phyloP scores from a whole-genome alignment of 345 rosid species.

The Ricinus communis region DNA sequence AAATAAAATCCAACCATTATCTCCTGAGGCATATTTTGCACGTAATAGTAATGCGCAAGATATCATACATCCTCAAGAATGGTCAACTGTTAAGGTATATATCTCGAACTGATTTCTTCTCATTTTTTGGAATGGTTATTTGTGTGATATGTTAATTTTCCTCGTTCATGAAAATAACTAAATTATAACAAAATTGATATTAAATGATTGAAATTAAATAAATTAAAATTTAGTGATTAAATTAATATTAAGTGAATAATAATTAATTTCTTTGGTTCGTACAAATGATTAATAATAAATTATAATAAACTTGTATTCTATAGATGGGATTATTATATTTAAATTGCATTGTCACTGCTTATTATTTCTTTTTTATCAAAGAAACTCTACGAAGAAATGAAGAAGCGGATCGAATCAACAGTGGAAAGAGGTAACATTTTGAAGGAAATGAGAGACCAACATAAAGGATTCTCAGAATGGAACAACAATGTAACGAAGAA shows the following conservation, averaged over 20 bases:
- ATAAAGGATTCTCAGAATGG: slow-evolving; percentile 58
- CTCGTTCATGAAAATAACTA: background rate
- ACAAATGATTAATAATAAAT: no score
- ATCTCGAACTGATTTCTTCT: background rate
- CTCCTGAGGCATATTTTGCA: slow-evolving; percentile 75
- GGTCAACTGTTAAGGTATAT: slow-evolving; percentile 20
- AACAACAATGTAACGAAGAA: slow-evolving; percentile 36
- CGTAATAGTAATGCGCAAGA: background rate
- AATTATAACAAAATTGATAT: no score
- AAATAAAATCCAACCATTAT: slow-evolving; percentile 64
- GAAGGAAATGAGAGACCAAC: slow-evolving; percentile 33
- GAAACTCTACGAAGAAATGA: slow-evolving; percentile 24
- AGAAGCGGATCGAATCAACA: slow-evolving; percentile 14
- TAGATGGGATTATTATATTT: no score
- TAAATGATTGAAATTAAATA: no score
- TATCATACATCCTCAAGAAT: slow-evolving; percentile 15
- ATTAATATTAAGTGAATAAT: no score
- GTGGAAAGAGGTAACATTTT: slow-evolving; percentile 34
- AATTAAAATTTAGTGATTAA: no score
- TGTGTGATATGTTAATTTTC: background rate
- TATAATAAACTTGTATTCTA: no score
- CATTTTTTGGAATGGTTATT: background rate
- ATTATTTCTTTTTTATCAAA: background rate
- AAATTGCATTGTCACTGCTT: no score
- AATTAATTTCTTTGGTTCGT: no score